Conservation (phyloP, 1,284 basidiomycete species). For the Cryptococcus jaspeensis region DNA sequence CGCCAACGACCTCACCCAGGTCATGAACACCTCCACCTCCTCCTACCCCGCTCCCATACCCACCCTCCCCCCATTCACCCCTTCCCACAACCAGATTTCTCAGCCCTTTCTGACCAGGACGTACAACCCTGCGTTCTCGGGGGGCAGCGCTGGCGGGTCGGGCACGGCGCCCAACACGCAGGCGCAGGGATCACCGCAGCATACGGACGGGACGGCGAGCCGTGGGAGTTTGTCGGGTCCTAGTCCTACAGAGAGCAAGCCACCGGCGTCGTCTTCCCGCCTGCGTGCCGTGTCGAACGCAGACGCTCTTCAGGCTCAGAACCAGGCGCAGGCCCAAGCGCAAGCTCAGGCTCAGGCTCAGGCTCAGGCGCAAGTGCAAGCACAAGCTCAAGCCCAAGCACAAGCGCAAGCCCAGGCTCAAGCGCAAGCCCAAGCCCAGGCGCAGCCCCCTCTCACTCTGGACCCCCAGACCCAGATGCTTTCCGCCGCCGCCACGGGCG, state of each 20-base stretch:
- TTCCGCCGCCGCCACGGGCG: not conserved
- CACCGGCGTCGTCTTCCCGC: constrained; percentile 1
- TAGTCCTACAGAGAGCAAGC: not conserved
- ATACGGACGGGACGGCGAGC: not conserved
- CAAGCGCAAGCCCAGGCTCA: constrained; percentile 4
- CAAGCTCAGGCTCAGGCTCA: constrained; percentile 1
- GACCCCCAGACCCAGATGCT: not conserved
- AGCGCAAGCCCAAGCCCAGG: constrained; percentile 1
- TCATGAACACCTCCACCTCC: not conserved
- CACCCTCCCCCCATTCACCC: not conserved
- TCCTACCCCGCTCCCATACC: not conserved
- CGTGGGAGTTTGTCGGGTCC: constrained; percentile 1
- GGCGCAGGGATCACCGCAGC: not conserved
- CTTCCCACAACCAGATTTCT: not conserved
- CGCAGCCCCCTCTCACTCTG: not conserved
- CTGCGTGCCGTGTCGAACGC: constrained; percentile 3
- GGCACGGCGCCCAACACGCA: not conserved
- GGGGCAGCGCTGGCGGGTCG: not conserved
- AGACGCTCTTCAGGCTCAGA: not conserved
- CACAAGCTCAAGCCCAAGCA: constrained; percentile 3
- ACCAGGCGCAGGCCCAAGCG: constrained; percentile 3
- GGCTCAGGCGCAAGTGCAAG: constrained; percentile 2
- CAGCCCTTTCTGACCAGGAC: constrained; percentile 1
- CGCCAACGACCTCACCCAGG: constrained; percentile 21
- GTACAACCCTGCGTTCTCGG: constrained; percentile 1